Evolutionary conservation across 257 asterid genomes (phyloP), one percentile per base, ranked within the genome.

Genomic region (Parsonsia alboflavescens): DNA sequence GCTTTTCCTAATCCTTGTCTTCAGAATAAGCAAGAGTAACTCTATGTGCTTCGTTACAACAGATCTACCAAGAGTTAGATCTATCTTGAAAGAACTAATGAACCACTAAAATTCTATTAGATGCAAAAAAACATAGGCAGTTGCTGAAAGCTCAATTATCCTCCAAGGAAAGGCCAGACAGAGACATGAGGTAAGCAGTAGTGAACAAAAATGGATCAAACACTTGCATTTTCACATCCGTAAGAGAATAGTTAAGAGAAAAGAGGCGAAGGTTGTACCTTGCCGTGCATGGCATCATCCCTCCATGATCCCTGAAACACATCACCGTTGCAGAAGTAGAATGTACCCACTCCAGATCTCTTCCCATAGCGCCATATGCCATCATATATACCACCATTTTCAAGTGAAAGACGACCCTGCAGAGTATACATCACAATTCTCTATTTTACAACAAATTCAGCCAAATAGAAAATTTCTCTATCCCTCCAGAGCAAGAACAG

Each of bases 311-410:
- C 99, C 82, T 89, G 96, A 85, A 80, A 94, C 77, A 92, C 89
- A 84, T 94, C 97, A 26, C 97, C 97, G 58, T 92, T 94, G 76
- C 78, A 88, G 86, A 88, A 94, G 85, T 89, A 94, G 81, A 90
- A 87, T 74, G 97, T 87, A 81, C 97, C 97, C 24, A 84, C 73
- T 74, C 99, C 99, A 15, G 97, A 92, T 83, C 91, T 85, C 85
- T 92, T 94, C 71, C 99, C 99, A 73, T 88, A 88, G 77, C 92
- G 97, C 99, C 99, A 94, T 93, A 85, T 86, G 61, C 99, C 99
- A 68, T 94, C 96, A 68, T 92, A 92, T 76, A 88, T 81, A 88
- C 96, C 92, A 81, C 97, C 97, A 83, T 94, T 92, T 22, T 83
- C 87, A 71, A 92, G 90, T 80, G 88, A 83, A 36, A 94, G 84